Base-by-base conservation (phyloP, 495 filamentous ascomycete species). In the Neurospora tetraspora region DNA sequence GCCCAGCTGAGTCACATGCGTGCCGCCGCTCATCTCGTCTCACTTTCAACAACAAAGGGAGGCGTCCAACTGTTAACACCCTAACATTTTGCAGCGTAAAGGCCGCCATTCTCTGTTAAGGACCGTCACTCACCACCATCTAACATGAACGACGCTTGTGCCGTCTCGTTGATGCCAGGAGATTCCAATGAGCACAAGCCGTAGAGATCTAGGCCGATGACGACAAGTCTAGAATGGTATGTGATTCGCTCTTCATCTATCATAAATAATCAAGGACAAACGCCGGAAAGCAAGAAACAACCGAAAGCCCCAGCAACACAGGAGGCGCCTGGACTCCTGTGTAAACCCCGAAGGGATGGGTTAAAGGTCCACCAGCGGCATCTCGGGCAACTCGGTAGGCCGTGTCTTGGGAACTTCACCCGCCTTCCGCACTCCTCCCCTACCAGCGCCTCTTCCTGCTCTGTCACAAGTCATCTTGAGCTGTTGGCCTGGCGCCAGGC, bases 381-480 rank as follows among this genome's bases (percentile, higher is more conserved):
- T 65, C 53, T 65, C 6, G 14, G 53, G 53, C 14, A 65, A 16
- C 39, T 74, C 71, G 1, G 70, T 71, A 14, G 74, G 45, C 68
- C 47, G 61, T 37, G 74, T 53, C 31, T 69, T 74, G 59, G 43
- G 61, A 23, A 75, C 71, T 4, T 75, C 71, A 34, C 53, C 53
- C 53, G 6, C 53, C 53, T 65, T 65, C 27, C 27, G 53, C 53
- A 65, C 53, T 34, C 53, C 53, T 34, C 27, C 53, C 27, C 14
- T 65, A 34, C 53, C 36, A 43, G 69, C 68, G 37, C 43, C 45
- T 45, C 65, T 43, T 39, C 39, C 34, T 36, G 61, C 72, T 27
- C 74, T 27, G 34, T 76, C 74, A 34, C 74, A 75, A 5, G 20
- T 69, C 16, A 72, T 39, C 71, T 69, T 74, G 53, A 65, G 53